A percentile compares a stretch with the other conserved stretches of the same genome.
Evolutionary conservation across 352 stramenopile species (phyloP).

Genomic region (Pelagophyceae sp.): DNA sequence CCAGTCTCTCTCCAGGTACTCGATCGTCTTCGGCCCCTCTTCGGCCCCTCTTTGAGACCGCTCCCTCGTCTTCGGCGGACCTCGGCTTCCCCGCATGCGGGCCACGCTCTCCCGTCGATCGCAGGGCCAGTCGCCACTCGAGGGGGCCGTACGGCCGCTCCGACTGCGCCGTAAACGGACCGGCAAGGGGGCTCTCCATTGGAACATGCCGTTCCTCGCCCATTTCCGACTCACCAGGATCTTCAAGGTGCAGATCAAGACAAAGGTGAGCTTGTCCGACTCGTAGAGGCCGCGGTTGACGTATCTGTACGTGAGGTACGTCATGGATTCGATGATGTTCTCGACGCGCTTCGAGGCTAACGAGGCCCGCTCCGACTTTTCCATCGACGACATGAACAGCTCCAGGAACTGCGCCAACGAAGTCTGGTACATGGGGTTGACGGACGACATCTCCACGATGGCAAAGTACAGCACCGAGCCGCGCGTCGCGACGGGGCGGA

Average conservation of each 20-base stretch:
- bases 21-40: too few species aligned
- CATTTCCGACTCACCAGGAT: too few species aligned
- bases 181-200: too few species aligned
- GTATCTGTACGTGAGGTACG: conserved; percentile 96
- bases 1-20: too few species aligned
- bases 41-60: too few species aligned
- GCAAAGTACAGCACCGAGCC: conserved; percentile 96
- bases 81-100: too few species aligned
- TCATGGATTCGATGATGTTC: conserved; percentile 99
- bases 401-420: conserved; percentile 92
- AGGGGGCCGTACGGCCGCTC: too few species aligned
- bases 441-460: conserved; percentile 92
- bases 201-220: too few species aligned
- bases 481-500: conserved; percentile 88
- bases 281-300: conserved; percentile 96
- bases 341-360: conserved; percentile 91
- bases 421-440: conserved; percentile 99
- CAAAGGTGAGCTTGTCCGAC: conserved; percentile 94
- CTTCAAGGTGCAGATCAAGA: conserved; percentile 93
- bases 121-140: too few species aligned
- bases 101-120: too few species aligned
- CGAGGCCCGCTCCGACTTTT: conserved; percentile 88
- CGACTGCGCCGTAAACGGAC: too few species aligned
- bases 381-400: conserved; percentile 95
- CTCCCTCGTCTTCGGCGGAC: too few species aligned